These are phyloP conservation scores for Plasmodium coatneyi DNA, from an alignment of 169 alveolate species.

Conservation along the genomic window DNA sequence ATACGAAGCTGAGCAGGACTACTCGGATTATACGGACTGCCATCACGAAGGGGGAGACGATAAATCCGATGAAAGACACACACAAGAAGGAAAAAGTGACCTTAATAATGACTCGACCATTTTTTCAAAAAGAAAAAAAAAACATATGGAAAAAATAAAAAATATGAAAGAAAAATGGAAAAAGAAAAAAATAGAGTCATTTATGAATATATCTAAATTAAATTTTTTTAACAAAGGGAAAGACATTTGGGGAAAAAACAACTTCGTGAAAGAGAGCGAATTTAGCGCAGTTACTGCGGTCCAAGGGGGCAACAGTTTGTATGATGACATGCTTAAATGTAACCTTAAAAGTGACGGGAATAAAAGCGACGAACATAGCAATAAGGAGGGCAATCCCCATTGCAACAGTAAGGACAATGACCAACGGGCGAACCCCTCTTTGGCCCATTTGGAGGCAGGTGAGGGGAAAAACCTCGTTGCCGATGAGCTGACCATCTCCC, in stretches of 20 bases:
- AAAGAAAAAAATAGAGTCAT: slow-evolving; percentile 30
- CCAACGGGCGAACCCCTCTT: neutral
- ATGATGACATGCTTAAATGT: neutral
- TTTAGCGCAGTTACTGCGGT: neutral
- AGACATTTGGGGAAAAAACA: slow-evolving; percentile 17
- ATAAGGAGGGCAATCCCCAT: neutral
- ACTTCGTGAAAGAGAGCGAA: neutral
- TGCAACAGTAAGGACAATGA: neutral
- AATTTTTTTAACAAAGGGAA: slow-evolving; percentile 15
- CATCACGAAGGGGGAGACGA: neutral
- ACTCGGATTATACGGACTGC: neutral
- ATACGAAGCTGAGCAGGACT: neutral
- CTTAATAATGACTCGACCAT: neutral
- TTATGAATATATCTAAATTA: slow-evolving; percentile 29
- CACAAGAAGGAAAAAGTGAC: neutral
- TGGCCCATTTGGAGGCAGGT: neutral
- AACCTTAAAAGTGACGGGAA: neutral
- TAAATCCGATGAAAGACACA: neutral
- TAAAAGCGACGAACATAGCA: neutral
- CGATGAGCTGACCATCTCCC: neutral
- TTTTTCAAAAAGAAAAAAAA: neutral
- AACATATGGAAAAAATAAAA: slow-evolving; percentile 15
- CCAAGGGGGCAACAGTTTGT: neutral
- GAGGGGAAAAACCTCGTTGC: neutral
- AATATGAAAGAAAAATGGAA: slow-evolving; percentile 46